Percentiles rank a stretch among this genome's conserved stretches.
phyloP scores from a whole-genome alignment of 495 filamentous ascomycete genomes.

The Neurospora tetraspora region DNA sequence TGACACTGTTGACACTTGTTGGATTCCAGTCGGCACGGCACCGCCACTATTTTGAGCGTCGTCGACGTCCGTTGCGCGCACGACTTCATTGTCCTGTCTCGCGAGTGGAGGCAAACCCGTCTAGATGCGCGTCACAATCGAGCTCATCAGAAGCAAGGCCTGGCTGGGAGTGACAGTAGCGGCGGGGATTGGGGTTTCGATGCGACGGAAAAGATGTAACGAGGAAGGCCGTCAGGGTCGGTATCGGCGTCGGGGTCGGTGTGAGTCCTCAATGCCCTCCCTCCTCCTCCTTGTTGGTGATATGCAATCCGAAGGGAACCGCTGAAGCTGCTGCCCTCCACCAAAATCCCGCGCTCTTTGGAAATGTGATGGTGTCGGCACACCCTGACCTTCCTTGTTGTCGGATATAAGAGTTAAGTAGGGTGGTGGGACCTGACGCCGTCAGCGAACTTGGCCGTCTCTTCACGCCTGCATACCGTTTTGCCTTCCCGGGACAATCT shows the following conservation, averaged over 20 bases:
- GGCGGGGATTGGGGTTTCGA: neutral
- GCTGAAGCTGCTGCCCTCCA: neutral
- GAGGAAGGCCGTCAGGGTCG: slow-evolving; percentile 16
- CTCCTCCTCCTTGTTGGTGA: neutral
- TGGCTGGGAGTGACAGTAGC: neutral
- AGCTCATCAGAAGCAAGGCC: neutral
- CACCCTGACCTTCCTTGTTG: neutral
- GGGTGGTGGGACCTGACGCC: neutral
- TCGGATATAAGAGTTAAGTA: neutral
- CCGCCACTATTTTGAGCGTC: slow-evolving; percentile 16
- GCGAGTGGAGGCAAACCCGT: slow-evolving; percentile 6
- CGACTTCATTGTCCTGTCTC: slow-evolving; percentile 40
- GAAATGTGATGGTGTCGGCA: neutral
- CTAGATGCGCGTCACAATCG: neutral
- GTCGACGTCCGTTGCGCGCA: slow-evolving; percentile 24
- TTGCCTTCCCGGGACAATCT: neutral
- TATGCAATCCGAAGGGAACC: neutral
- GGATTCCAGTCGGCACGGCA: neutral
- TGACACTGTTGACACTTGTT: neutral
- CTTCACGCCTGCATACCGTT: neutral
- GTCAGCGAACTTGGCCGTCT: neutral
- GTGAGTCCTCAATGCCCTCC: slow-evolving; percentile 6
- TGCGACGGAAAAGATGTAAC: neutral
- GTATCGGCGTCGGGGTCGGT: slow-evolving; percentile 11
- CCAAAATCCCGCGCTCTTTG: neutral